A percentile compares a stretch with the other conserved stretches of the same genome.
phyloP scores from a whole-genome alignment of 176 grass and related monocot species.

The Stipa capillata region DNA sequence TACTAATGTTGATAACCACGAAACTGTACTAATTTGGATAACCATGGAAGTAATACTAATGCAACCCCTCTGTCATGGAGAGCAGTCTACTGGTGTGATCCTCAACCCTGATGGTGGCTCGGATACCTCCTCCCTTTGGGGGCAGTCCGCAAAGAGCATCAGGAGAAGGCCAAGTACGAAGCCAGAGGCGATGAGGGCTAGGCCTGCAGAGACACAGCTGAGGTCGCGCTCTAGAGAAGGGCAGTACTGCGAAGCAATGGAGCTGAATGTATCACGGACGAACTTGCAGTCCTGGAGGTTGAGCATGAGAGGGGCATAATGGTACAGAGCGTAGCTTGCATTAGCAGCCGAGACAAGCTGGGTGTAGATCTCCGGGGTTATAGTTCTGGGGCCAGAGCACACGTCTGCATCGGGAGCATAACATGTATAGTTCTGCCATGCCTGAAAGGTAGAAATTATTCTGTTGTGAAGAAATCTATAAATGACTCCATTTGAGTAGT shows the following conservation, averaged over 20 bases:
- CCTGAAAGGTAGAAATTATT: slow-evolving; percentile 35
- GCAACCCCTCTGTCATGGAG: background rate
- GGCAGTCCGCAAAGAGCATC: slow-evolving; percentile 74
- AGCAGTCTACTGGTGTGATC: slow-evolving; percentile 27
- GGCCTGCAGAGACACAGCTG: slow-evolving; percentile 35
- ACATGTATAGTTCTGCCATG: slow-evolving; percentile 76
- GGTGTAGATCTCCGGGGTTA: slow-evolving; percentile 45
- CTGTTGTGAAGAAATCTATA: background rate
- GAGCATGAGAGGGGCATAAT: slow-evolving; percentile 66
- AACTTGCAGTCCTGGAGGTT: slow-evolving; percentile 95
- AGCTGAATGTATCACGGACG: slow-evolving; percentile 60
- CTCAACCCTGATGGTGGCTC: slow-evolving; percentile 23
- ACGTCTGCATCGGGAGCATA: slow-evolving; percentile 16
- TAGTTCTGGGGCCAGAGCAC: slow-evolving; percentile 38
- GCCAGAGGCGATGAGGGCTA: slow-evolving; percentile 44
- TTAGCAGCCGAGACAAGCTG: slow-evolving; percentile 63
- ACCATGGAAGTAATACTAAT: background rate
- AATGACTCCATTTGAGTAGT: background rate
- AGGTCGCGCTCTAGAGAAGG: slow-evolving; percentile 46
- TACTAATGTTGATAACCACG: too few species aligned
- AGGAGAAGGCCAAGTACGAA: slow-evolving; percentile 51
- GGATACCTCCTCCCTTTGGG: slow-evolving; percentile 76
- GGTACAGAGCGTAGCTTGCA: slow-evolving; percentile 77
- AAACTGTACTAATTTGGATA: slow-evolving; percentile 18
- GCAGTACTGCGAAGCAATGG: slow-evolving; percentile 53